Base-by-base conservation (phyloP, 139 green algal genomes). In the Raphidocelis subcapitata region DNA sequence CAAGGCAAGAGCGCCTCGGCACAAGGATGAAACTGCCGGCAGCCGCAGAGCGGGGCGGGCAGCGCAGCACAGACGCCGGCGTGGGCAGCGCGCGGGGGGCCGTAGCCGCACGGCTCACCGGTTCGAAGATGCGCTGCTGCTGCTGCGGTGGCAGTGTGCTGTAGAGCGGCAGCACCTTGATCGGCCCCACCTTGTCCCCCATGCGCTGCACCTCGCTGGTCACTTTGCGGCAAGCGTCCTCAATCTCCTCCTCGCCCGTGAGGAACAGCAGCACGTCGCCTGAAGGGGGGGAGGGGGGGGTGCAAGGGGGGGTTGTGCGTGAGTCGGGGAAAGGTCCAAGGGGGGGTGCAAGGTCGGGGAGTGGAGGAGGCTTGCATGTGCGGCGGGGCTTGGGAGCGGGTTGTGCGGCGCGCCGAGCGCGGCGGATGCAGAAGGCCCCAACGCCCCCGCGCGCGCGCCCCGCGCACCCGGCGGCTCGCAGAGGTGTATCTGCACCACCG, bases 231-330 rank as follows among this genome's bases (percentile, higher is more conserved):
- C 94, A 98, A 1, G 96, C 96, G 65, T 99, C 96, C 85, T 99
- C 96, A 69, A 99, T 99, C 83, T 99, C 96, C 86, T 99, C 96
- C 79, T 99, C 96, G 26, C 96, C 96, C 26, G 96, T 99, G 33
- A 99, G 85, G 82, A 99, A 99, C 60, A 99, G 73, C 64, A 99
- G 82, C 49, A 99, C 88, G 81, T 99, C 96, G 21, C 96, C 69
- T 76, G 69, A 26, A 41, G 23, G 18, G 12, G 44, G 1, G 28
- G 14, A 47, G 81, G 32, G 29, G 15, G 23, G 8, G 62, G 29
- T 29, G n/a, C 20, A 70, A 20, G 16, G 47, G 16, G 20, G 47
- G 16, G 16, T 1, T 65, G 31, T 36, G 5, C 21, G 12, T 37
- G 24, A 10, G 56, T 63, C 18, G 23, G 57, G 10, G 10, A 29